These are phyloP conservation scores for Escovopsis sp. DNA, from an alignment of 2,329 filamentous ascomycete genomes.

Conservation along the genomic window DNA sequence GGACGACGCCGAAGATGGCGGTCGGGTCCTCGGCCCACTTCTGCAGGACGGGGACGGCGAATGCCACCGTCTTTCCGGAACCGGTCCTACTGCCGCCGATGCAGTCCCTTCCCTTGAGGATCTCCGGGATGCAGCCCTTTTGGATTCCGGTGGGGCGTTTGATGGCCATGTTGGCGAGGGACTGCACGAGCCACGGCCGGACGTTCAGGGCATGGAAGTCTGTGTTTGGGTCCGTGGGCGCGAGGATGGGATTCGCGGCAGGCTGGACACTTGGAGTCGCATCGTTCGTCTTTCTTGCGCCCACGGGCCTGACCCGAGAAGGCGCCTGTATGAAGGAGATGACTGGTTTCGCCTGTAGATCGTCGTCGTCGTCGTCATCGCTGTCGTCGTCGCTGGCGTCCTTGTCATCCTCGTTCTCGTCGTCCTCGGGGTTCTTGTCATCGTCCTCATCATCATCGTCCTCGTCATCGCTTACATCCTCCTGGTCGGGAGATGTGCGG, in stretches of 20 bases:
- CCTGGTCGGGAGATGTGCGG: slow-evolving; percentile 18
- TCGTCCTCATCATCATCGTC: slow-evolving; percentile 12
- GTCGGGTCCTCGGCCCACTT: slow-evolving; percentile 85
- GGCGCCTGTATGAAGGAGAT: slow-evolving; percentile 34
- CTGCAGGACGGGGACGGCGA: slow-evolving; percentile 86
- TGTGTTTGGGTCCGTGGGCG: slow-evolving; percentile 39
- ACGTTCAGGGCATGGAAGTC: slow-evolving; percentile 62
- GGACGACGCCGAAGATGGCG: slow-evolving; percentile 75
- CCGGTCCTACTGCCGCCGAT: slow-evolving; percentile 91
- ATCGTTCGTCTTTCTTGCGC: slow-evolving; percentile 7
- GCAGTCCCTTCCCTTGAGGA: slow-evolving; percentile 79
- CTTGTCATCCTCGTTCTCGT: slow-evolving; percentile 12
- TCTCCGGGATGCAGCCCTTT: slow-evolving; percentile 81
- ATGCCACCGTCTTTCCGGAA: slow-evolving; percentile 94
- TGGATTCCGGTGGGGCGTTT: slow-evolving; percentile 85
- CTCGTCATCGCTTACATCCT: slow-evolving; percentile 12
- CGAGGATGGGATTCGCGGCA: slow-evolving; percentile 25
- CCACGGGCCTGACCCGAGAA: slow-evolving; percentile 35
- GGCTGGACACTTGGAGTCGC: slow-evolving; percentile 6
- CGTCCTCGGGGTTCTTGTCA: slow-evolving; percentile 8
- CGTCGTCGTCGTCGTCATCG: slow-evolving; percentile 11
- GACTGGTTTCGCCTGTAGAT: slow-evolving; percentile 12
- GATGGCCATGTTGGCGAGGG: slow-evolving; percentile 64
- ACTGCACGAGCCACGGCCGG: slow-evolving; percentile 75
- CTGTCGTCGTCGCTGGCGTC: slow-evolving; percentile 10